Conservation (phyloP, 768 basidiomycete genomes). For the Macrolepiota dolichaula region DNA sequence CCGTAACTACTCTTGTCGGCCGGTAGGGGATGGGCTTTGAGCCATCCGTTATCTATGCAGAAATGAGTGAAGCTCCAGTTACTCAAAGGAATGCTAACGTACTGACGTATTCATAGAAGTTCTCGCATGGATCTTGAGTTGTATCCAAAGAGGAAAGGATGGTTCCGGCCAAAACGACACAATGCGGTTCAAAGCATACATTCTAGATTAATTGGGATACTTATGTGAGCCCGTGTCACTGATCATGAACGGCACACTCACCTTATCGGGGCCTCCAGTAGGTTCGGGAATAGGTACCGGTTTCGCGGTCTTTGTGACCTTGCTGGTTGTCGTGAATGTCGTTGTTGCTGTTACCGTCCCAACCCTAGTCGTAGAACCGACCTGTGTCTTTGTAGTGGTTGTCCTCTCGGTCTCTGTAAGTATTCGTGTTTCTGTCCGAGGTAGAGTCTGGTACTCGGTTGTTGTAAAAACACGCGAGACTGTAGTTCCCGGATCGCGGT, state of each 20-base stretch:
- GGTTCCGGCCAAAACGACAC: slow-evolving; percentile 78
- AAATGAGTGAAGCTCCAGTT: neutral
- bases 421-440: slow-evolving; percentile 34
- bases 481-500: slow-evolving; percentile 24
- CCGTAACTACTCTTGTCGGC: slow-evolving; percentile 76
- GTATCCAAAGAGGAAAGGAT: slow-evolving; percentile 81
- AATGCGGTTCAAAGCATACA: slow-evolving; percentile 72
- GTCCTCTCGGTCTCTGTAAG: slow-evolving; percentile 36
- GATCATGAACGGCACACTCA: slow-evolving; percentile 16
- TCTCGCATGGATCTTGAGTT: slow-evolving; percentile 88
- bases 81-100: slow-evolving; percentile 28
- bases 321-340: slow-evolving; percentile 21
- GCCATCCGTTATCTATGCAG: slow-evolving; percentile 81
- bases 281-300: slow-evolving; percentile 45
- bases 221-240: neutral
- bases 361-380: slow-evolving; percentile 16
- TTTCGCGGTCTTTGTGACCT: slow-evolving; percentile 32
- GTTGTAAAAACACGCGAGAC: slow-evolving; percentile 3
- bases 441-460: slow-evolving; percentile 19
- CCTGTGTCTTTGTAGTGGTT: slow-evolving; percentile 31
- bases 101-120: slow-evolving; percentile 94
- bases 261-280: slow-evolving; percentile 53
- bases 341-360: slow-evolving; percentile 22
- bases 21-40: slow-evolving; percentile 77
- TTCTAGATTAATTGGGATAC: slow-evolving; percentile 33